Percentiles rank a stretch among this genome's conserved stretches.
phyloP scores from a whole-genome alignment of 257 asterid genomes.

The Solanum arcanum region DNA sequence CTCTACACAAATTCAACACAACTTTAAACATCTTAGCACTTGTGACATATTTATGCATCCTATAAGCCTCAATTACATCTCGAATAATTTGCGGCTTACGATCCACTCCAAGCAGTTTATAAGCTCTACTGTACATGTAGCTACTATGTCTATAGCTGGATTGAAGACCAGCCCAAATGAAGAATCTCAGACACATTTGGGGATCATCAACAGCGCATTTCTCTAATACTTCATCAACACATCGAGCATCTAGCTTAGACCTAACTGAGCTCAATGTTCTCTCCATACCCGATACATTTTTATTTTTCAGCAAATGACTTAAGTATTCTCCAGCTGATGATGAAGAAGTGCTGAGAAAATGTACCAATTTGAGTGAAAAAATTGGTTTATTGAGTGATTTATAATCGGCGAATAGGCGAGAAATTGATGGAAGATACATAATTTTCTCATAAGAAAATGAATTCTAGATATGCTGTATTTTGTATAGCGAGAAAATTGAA shows the following conservation, averaged over 20 bases:
- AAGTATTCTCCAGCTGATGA: constrained; percentile 38
- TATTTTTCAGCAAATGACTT: constrained; percentile 33
- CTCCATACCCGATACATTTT: constrained; percentile 33
- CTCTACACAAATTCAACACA: constrained; percentile 59
- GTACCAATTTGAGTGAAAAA: not conserved
- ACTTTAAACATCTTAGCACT: constrained; percentile 59
- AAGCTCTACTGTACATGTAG: constrained; percentile 47
- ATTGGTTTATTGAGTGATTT: constrained; percentile 8
- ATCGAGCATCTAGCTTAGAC: constrained; percentile 36
- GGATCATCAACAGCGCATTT: constrained; percentile 43
- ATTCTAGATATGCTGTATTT: not conserved
- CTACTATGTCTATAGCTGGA: constrained; percentile 47
- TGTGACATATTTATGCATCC: constrained; percentile 21
- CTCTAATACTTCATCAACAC: constrained; percentile 48
- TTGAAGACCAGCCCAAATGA: constrained; percentile 83
- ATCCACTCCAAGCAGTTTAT: constrained; percentile 37
- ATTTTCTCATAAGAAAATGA: not conserved
- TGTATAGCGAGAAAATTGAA: not conserved
- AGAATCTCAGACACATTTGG: constrained; percentile 64
- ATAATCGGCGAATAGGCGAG: constrained; percentile 11
- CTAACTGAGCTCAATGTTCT: constrained; percentile 32
- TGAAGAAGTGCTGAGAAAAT: constrained; percentile 24
- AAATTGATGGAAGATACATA: constrained; percentile 10
- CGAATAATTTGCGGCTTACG: constrained; percentile 29
- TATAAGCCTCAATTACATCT: constrained; percentile 46